Evolutionary conservation across 495 filamentous ascomycete genomes (phyloP).

Genomic region (Hypoxylon crocopeplum): DNA sequence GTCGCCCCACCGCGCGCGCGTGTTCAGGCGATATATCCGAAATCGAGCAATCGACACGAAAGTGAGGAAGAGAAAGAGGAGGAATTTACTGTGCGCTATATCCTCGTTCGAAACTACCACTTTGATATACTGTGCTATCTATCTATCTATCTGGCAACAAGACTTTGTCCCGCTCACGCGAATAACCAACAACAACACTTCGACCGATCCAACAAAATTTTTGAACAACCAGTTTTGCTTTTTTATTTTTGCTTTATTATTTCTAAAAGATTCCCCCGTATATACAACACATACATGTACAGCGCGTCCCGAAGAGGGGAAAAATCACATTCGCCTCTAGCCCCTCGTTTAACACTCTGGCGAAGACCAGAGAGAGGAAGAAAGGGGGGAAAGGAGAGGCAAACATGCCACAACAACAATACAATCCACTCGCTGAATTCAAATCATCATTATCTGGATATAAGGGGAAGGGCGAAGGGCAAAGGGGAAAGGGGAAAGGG

Average conservation of each 20-base stretch:
- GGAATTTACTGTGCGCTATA: constrained; percentile 3
- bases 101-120: background rate
- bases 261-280: constrained; percentile 8
- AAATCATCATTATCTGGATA: background rate
- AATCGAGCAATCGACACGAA: constrained; percentile 23
- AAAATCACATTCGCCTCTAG: background rate
- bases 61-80: background rate
- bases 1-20: background rate
- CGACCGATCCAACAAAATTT: no score
- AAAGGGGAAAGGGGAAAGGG: constrained; percentile 1
- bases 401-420: background rate
- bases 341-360: constrained; percentile 3
- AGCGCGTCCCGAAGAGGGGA: no score
- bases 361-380: background rate
- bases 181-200: constrained; percentile 6
- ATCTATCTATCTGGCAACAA: constrained; percentile 34
- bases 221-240: background rate
- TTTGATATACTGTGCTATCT: background rate
- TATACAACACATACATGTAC: constrained; percentile 8
- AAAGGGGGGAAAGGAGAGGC: background rate
- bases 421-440: background rate
- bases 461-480: constrained; percentile 8
- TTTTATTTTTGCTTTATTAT: constrained; percentile 6
- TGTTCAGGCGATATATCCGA: constrained; percentile 16
- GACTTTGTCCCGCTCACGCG: constrained; percentile 53